A percentile compares a stretch with the other conserved stretches of the same genome.
Conservation (phyloP, 1,284 basidiomycete genomes). For the Ceratobasidium theobromae region DNA sequence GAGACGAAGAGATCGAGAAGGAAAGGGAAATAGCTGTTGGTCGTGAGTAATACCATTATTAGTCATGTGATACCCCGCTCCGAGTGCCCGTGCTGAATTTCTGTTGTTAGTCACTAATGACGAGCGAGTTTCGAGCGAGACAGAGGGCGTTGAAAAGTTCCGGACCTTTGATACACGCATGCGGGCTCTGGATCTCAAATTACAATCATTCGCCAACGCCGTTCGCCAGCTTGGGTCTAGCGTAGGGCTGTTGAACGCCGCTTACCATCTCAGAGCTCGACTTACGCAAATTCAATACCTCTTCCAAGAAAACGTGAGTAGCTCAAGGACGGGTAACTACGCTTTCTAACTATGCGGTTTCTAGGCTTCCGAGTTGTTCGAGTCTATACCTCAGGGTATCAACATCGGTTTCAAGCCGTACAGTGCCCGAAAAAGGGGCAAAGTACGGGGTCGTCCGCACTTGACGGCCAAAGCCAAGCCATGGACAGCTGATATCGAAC, state of each 20-base stretch:
- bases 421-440: slow-evolving; percentile 25
- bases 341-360: background rate
- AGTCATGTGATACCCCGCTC: too few species aligned
- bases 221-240: slow-evolving; percentile 35
- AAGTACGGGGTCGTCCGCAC: background rate
- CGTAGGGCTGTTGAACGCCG: slow-evolving; percentile 34
- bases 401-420: slow-evolving; percentile 18
- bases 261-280: slow-evolving; percentile 33
- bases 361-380: slow-evolving; percentile 24
- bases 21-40: slow-evolving; percentile 36
- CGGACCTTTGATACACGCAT: slow-evolving; percentile 10
- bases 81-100: background rate
- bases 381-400: background rate
- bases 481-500: slow-evolving; percentile 51
- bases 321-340: background rate
- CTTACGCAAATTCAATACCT: slow-evolving; percentile 35
- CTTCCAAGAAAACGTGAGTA: slow-evolving; percentile 36
- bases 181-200: slow-evolving; percentile 29
- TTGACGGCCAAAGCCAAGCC: slow-evolving; percentile 35
- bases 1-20: slow-evolving; percentile 48
- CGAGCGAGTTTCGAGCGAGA: background rate
- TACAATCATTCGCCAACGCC: slow-evolving; percentile 35
- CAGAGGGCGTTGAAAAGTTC: slow-evolving; percentile 14
- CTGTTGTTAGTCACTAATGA: background rate
- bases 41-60: slow-evolving; percentile 1